Percentiles rank a stretch among this genome's conserved stretches.
These are phyloP conservation scores for Fusarium marasasianum DNA, from an alignment of 2,329 filamentous ascomycete genomes.

Conservation along the genomic window DNA sequence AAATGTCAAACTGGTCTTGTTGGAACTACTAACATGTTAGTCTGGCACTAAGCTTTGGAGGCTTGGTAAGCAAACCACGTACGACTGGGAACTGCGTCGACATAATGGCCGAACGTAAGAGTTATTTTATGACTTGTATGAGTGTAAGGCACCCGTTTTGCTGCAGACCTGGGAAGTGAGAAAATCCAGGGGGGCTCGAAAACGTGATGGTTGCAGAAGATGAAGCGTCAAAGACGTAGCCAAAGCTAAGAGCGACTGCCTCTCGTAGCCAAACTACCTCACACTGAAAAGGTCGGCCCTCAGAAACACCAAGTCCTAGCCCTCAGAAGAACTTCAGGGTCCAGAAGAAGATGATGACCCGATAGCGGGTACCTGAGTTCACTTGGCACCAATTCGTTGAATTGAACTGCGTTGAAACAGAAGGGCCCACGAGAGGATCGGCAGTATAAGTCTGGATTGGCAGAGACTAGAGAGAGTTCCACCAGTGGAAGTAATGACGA, in stretches of 20 bases:
- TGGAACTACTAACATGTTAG: slow-evolving; percentile 52
- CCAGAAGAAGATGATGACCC: not conserved
- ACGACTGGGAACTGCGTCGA: slow-evolving; percentile 42
- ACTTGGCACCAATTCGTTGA: slow-evolving; percentile 1
- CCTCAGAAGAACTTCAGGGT: not conserved
- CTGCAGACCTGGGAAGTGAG: not conserved
- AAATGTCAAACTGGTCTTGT: slow-evolving; percentile 74
- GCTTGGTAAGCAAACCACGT: slow-evolving; percentile 16
- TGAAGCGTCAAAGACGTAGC: not conserved
- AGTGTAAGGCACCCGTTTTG: not conserved
- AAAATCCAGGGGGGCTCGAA: not conserved
- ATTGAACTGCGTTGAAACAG: slow-evolving; percentile 11
- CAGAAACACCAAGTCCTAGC: slow-evolving; percentile 5
- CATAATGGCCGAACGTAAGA: slow-evolving; percentile 21
- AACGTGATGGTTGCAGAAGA: slow-evolving; percentile 3
- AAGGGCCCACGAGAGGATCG: slow-evolving; percentile 8
- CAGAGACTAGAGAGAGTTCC: slow-evolving; percentile 3
- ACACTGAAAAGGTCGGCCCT: not conserved
- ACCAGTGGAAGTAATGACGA: slow-evolving; percentile 15
- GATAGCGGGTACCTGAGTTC: slow-evolving; percentile 5
- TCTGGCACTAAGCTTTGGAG: not conserved
- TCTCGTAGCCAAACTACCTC: slow-evolving; percentile 9
- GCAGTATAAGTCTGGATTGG: not conserved
- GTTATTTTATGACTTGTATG: not conserved
- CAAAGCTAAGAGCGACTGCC: not conserved